Base-by-base conservation (phyloP, 345 rosid genomes). In the Heritiera fomes region DNA sequence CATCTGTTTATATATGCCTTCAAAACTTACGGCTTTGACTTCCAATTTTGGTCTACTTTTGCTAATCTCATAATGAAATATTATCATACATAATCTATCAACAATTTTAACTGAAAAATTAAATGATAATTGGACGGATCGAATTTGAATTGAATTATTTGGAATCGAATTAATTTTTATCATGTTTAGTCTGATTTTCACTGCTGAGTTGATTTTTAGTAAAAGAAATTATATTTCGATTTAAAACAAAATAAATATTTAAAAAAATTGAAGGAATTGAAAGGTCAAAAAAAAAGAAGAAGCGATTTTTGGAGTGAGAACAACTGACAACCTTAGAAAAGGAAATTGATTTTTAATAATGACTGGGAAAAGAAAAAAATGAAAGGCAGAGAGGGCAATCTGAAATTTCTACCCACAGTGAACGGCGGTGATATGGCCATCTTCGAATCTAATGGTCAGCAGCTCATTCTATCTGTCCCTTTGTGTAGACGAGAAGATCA, bases 371-470 rank as follows among this genome's bases (percentile, higher is more conserved):
- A 69, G 59, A 34, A 41, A 41, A 41, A 83, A 85, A 70, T 68
- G 86, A 65, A 79, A 79, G 88, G 88, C 71, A 73, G 84, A 82
- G 87, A 47, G 52, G 58, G 62, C 73, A 45, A 75, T 69, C 0
- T 83, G 66, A 8, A 80, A 56, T 11, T 67, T 74, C 72, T 84
- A 88, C 62, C 85, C 85, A 65, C 41, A 85, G 83, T 81, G 80
- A 75, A 67, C 34, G 82, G 78, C 23, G 28, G 55, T 14, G 58
- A 61, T 28, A 10, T 23, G 38, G 15, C 43, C 69, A 15, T 43
- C 9, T 62, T 47, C 5, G 43, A 61, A 75, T 75, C 78, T 49
- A 75, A 75, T 58, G 78, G 68, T 59, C 77, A 73, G 47, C 77
- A 73, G 47, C 58, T 60, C 4, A 60, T 2, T 38, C 64, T 62